These are phyloP conservation scores for Postia placenta DNA, from an alignment of 768 basidiomycete genomes.

Conservation along the genomic window DNA sequence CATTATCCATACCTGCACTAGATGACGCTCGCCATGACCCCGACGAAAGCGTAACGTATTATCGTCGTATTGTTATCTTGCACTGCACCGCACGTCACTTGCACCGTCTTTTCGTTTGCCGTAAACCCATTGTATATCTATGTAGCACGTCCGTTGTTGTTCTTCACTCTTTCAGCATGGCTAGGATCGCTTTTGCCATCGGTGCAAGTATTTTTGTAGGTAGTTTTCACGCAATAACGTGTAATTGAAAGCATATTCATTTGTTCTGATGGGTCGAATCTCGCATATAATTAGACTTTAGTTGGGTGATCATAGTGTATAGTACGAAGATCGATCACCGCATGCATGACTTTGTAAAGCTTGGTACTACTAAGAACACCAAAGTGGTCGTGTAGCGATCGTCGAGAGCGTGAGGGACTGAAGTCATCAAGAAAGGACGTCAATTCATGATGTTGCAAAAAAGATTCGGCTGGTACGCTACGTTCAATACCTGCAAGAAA, in stretches of 20 bases:
- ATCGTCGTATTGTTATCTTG: neutral
- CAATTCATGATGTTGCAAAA: neutral
- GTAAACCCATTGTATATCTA: neutral
- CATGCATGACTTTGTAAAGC: neutral
- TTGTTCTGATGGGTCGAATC: neutral
- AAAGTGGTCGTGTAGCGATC: neutral
- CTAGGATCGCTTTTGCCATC: neutral
- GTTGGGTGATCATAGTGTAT: neutral
- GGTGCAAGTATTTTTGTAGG: neutral
- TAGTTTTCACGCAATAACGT: neutral
- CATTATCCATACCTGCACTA: neutral
- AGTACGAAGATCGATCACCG: neutral
- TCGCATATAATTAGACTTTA: neutral
- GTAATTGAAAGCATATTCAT: neutral
- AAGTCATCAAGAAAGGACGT: too few species aligned
- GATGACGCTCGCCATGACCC: neutral
- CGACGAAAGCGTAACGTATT: neutral
- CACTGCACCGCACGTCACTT: too few species aligned
- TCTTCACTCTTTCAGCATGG: neutral
- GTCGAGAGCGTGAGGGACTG: neutral
- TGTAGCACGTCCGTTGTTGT: neutral
- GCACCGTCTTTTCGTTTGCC: neutral
- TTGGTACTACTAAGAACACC: neutral
- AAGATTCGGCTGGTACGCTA: neutral
- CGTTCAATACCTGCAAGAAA: neutral